phyloP scores from a whole-genome alignment of 2,329 filamentous ascomycete species.

The Nemania bipapillata region DNA sequence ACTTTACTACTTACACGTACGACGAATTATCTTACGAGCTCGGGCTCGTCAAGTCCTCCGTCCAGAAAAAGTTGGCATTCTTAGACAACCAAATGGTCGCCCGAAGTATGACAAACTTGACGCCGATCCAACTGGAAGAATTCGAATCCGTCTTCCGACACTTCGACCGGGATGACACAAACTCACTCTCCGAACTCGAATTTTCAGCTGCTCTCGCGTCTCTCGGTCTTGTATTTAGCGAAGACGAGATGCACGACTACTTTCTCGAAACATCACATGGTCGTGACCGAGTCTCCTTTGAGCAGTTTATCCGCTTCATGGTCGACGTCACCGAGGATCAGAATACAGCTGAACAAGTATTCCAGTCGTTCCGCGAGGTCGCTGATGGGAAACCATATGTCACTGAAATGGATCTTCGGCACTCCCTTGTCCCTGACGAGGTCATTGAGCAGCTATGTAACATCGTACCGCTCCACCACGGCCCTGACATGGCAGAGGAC shows the following conservation, averaged over 20 bases:
- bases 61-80: conserved; percentile 96
- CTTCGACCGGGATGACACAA: conserved; percentile 93
- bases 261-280: conserved; percentile 88
- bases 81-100: conserved; percentile 98
- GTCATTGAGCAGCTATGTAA: conserved; percentile 92
- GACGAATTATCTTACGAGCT: conserved; percentile 96
- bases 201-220: conserved; percentile 97
- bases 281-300: conserved; percentile 86
- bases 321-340: conserved; percentile 98
- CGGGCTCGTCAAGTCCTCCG: conserved; percentile 87
- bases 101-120: conserved; percentile 97
- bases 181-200: conserved; percentile 90
- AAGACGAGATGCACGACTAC: conserved; percentile 97
- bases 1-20: conserved; percentile 99
- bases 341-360: conserved; percentile 97
- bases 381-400: conserved; percentile 99
- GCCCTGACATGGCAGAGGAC: conserved; percentile 87
- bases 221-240: conserved; percentile 92
- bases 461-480: conserved; percentile 85
- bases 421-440: conserved; percentile 94
- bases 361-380: conserved; percentile 96
- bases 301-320: conserved; percentile 99
- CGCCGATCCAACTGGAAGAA: conserved; percentile 96
- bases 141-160: conserved; percentile 98
- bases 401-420: conserved; percentile 94